Conservation (phyloP, 73 alveolate species). For the Paramecium bursaria region DNA sequence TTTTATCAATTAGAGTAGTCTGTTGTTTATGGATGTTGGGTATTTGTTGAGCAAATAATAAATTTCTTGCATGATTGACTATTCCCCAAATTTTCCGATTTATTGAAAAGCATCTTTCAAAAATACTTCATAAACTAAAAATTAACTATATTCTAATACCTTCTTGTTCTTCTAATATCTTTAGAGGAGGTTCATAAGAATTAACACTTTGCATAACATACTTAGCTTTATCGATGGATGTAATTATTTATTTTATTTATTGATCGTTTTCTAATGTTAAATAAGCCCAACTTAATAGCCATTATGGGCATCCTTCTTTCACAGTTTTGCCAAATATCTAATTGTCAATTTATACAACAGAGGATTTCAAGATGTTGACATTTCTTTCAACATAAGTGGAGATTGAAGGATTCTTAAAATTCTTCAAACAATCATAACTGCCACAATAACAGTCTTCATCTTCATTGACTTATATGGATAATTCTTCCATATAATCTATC, state of each 20-base stretch:
- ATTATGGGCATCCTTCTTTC: neutral
- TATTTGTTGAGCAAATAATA: no score
- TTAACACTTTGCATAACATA: neutral
- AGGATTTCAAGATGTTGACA: conserved; percentile 17
- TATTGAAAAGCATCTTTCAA: no score
- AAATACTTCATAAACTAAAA: no score
- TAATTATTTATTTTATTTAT: neutral
- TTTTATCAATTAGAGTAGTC: no score
- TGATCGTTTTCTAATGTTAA: neutral
- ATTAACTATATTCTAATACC: no score
- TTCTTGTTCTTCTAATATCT: no score
- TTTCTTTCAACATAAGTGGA: conserved; percentile 37
- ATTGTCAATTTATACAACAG: neutral
- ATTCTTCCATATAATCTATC: conserved; percentile 20
- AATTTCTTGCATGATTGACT: no score
- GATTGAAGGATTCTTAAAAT: neutral
- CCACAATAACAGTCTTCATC: conserved; percentile 27
- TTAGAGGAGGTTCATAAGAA: neutral
- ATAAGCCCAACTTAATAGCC: conserved; percentile 7
- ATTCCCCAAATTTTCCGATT: no score
- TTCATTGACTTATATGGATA: neutral
- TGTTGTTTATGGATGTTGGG: no score
- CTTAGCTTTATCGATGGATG: conserved; percentile 45
- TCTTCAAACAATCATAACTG: neutral
- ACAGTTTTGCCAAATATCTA: neutral